Evolutionary conservation across 768 basidiomycete genomes (phyloP), one percentile per base, ranked within the genome.

Genomic region (Podaxis pistillaris): DNA sequence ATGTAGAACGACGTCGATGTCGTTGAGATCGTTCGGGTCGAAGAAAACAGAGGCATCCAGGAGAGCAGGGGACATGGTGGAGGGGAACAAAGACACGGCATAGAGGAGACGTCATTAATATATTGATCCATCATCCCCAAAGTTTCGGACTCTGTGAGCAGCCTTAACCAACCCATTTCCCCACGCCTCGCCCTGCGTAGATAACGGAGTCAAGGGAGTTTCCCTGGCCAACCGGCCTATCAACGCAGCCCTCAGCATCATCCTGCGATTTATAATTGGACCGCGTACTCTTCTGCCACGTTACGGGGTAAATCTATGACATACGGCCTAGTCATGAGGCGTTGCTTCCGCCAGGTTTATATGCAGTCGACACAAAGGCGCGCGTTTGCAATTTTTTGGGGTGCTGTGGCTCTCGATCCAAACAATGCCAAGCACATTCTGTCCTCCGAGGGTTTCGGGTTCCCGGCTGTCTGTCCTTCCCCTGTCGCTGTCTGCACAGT

Each of bases 61-160:
- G 44, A 55, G 41, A 38, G 46, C 60, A 19, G 60, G 60, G 7
- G 60, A 44, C 60, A 62, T 62, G 52, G 52, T 30, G 60, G 52
- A 17, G 40, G 41, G 40, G 11, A 24, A 37, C 3, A 56, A 41
- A 37, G 54, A 56, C 8, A 50, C 12, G 13, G 26, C 24, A 38
- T 11, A 13, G 49, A 36, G 38, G 33, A 12, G 53, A 55, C 47
- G 53, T 36, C 41, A 49, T 22, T 26, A 24, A 41, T 40, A 50
- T 53, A 53, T 40, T 60, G 50, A 53, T 60, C 40, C 40, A 49
- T 49, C 41, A 62, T 55, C 60, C 60, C 60, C 60, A 62, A 62
- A 62, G 40, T 55, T 62, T 62, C 41, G 40, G 30, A 12, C 50
- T 36, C 47, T 24, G 33, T 19, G 41, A 44, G 33, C 33, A 33